Conservation (phyloP, 495 filamentous ascomycete species). For the Neurospora terricola region DNA sequence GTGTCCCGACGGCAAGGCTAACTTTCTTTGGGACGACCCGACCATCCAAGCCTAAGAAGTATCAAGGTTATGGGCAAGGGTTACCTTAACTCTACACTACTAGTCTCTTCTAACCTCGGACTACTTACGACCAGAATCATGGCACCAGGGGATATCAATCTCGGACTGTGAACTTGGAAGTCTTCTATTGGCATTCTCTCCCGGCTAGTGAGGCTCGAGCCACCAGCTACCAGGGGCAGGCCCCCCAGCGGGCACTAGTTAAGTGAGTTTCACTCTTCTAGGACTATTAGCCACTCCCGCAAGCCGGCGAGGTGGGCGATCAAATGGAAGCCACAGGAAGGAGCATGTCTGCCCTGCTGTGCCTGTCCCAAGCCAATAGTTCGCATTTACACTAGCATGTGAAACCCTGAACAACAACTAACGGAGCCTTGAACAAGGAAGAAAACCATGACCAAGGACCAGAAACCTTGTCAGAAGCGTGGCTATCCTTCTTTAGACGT, state of each 20-base stretch:
- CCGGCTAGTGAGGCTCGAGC: background rate
- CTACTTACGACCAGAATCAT: background rate
- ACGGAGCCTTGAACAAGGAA: background rate
- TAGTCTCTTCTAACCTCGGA: background rate
- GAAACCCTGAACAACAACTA: background rate
- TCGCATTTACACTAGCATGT: background rate
- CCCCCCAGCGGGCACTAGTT: background rate
- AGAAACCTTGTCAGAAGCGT: background rate
- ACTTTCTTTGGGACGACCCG: background rate
- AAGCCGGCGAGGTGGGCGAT: background rate
- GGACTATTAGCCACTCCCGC: background rate
- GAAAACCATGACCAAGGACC: background rate
- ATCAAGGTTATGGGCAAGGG: background rate
- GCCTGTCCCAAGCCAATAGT: background rate
- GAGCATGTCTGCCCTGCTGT: background rate
- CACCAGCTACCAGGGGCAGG: too few relatives aligned
- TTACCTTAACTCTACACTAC: background rate
- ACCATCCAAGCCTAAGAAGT: background rate
- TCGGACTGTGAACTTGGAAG: background rate
- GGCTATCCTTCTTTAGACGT: background rate
- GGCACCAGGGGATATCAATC: background rate
- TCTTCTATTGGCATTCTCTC: background rate
- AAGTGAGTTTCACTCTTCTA: background rate
- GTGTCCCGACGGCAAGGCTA: background rate
- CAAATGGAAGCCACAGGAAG: background rate